Evolutionary conservation across 495 filamentous ascomycete species (phyloP).

Genomic region (Penicillium lagena): DNA sequence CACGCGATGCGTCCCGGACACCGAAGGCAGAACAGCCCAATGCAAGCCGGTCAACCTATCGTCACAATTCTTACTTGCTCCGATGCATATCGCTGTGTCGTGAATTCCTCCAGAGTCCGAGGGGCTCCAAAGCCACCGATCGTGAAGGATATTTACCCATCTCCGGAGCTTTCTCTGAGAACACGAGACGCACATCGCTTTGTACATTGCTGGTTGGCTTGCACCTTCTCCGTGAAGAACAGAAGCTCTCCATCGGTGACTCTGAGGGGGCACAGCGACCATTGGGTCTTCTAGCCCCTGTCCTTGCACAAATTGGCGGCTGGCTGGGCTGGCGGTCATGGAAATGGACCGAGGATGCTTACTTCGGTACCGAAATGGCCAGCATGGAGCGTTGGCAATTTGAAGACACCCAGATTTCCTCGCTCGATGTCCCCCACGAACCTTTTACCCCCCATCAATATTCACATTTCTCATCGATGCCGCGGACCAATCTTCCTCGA

Average conservation of each 20-base stretch:
- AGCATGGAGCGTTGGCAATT: slow-evolving; percentile 55
- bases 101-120: slow-evolving; percentile 52
- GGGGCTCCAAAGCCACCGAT: slow-evolving; percentile 45
- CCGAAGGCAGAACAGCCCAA: slow-evolving; percentile 15
- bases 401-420: slow-evolving; percentile 46
- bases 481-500: slow-evolving; percentile 19
- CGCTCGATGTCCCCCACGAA: slow-evolving; percentile 44
- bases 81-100: slow-evolving; percentile 39
- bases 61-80: slow-evolving; percentile 34
- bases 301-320: slow-evolving; percentile 72
- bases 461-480: slow-evolving; percentile 54
- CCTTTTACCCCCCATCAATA: slow-evolving; percentile 67
- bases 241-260: slow-evolving; percentile 68
- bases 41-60: slow-evolving; percentile 36
- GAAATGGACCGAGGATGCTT: slow-evolving; percentile 44
- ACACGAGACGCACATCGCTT: slow-evolving; percentile 51
- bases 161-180: slow-evolving; percentile 42
- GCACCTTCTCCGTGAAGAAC: slow-evolving; percentile 81
- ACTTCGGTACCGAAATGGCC: slow-evolving; percentile 67
- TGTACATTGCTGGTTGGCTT: slow-evolving; percentile 68
- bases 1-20: slow-evolving; percentile 10
- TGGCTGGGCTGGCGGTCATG: slow-evolving; percentile 84
- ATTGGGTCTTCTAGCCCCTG: slow-evolving; percentile 50
- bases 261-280: slow-evolving; percentile 47
- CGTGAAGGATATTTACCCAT: slow-evolving; percentile 57